These are phyloP conservation scores for Penicillium cataractarum DNA, from an alignment of 495 filamentous ascomycete species.

Conservation along the genomic window DNA sequence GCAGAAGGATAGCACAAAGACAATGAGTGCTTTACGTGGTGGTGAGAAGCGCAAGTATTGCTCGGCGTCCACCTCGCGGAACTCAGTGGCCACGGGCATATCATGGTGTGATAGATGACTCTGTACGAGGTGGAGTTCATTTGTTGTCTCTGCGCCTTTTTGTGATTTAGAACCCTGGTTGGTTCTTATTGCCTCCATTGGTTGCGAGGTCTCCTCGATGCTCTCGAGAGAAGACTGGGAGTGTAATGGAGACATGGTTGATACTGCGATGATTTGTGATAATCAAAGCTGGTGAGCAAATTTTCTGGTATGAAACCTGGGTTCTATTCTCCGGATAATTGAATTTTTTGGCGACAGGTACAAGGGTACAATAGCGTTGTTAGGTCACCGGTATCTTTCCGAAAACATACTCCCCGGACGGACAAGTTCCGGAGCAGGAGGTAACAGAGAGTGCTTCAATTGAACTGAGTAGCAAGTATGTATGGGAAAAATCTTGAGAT, in stretches of 20 bases:
- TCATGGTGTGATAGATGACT: constrained; percentile 43
- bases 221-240: constrained; percentile 22
- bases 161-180: constrained; percentile 21
- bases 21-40: constrained; percentile 61
- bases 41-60: constrained; percentile 57
- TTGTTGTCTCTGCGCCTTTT: constrained; percentile 6
- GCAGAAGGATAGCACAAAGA: constrained; percentile 65
- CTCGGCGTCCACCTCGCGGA: constrained; percentile 44
- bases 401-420: constrained; percentile 6
- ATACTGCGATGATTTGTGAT: not conserved
- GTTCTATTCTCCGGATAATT: not conserved
- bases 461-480: constrained; percentile 8
- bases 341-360: not conserved
- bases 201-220: constrained; percentile 19
- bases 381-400: constrained; percentile 15
- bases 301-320: not conserved
- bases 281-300: not conserved
- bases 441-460: constrained; percentile 12
- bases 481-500: not conserved
- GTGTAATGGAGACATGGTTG: constrained; percentile 20
- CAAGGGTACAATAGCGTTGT: not conserved
- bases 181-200: constrained; percentile 15
- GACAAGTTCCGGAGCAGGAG: constrained; percentile 2
- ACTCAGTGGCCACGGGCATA: constrained; percentile 32
- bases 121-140: constrained; percentile 25